Evolutionary conservation across 2,329 filamentous ascomycete genomes (phyloP).

Genomic region (Botrytis byssoidea): DNA sequence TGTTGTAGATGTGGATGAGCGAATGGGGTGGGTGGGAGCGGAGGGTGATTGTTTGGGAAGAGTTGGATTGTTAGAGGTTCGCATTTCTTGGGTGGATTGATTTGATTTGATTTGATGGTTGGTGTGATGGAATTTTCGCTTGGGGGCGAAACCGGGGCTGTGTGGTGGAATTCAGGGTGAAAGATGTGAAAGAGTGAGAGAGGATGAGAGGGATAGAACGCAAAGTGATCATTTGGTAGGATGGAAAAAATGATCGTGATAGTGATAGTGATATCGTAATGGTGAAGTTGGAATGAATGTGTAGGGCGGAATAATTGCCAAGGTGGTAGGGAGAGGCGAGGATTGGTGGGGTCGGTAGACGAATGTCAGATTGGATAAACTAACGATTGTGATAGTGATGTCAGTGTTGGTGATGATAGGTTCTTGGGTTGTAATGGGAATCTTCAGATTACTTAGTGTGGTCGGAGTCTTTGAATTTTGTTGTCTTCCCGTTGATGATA

Average conservation of each 20-base stretch:
- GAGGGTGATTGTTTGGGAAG: neutral
- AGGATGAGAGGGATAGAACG: neutral
- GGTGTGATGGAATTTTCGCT: neutral
- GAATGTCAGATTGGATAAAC: neutral
- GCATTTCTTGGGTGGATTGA: neutral
- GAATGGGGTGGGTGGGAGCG: too few relatives aligned
- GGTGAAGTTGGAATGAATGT: neutral
- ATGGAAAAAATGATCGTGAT: neutral
- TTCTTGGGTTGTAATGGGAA: fast-evolving
- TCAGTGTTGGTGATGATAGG: neutral
- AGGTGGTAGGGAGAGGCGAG: neutral
- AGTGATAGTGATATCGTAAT: neutral
- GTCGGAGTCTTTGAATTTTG: neutral
- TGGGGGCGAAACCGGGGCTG: neutral
- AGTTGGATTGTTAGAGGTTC: neutral
- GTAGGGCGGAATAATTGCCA: neutral
- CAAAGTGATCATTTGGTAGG: neutral
- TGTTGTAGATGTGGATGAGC: too few relatives aligned
- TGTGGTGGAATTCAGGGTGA: fast-evolving
- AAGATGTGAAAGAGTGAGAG: neutral
- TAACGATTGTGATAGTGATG: neutral
- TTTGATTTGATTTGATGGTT: neutral
- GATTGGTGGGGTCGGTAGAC: neutral
- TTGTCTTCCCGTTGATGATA: neutral
- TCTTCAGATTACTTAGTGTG: neutral